Conservation (phyloP, 495 filamentous ascomycete species). For the Lasiosphaeris hirsuta region DNA sequence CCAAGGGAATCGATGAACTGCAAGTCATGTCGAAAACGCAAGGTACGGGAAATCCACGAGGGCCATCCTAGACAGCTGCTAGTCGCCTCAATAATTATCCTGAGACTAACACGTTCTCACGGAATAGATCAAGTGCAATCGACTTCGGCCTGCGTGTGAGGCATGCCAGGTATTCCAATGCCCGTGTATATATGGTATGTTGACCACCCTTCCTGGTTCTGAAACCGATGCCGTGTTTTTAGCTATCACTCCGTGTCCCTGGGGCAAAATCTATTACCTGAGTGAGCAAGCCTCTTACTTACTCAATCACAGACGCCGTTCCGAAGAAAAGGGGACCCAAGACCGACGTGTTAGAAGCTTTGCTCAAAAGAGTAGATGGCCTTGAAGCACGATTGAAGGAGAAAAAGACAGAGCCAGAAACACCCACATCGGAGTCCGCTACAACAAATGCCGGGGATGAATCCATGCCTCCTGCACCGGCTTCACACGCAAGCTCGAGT, state of each 20-base stretch:
- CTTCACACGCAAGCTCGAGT: neutral
- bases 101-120: slow-evolving; percentile 12
- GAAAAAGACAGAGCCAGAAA: slow-evolving; percentile 47
- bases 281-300: neutral
- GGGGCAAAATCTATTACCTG: no score
- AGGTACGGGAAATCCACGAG: slow-evolving; percentile 45
- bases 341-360: slow-evolving; percentile 80
- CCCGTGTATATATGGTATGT: slow-evolving; percentile 81
- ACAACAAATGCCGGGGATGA: slow-evolving; percentile 14
- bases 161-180: slow-evolving; percentile 86
- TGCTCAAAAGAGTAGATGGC: slow-evolving; percentile 79
- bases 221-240: no score
- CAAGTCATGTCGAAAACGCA: slow-evolving; percentile 87
- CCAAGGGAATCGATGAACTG: slow-evolving; percentile 90
- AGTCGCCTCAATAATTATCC: neutral
- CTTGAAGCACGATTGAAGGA: slow-evolving; percentile 76
- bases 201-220: neutral
- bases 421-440: slow-evolving; percentile 35
- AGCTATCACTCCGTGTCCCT: no score
- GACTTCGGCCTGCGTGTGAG: slow-evolving; percentile 76
- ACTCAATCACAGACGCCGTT: slow-evolving; percentile 61
- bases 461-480: slow-evolving; percentile 14
- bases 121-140: slow-evolving; percentile 81
- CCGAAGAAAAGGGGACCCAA: slow-evolving; percentile 88
- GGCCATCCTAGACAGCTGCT: neutral